These are phyloP conservation scores for Russula sp. DNA, from an alignment of 768 basidiomycete species.

Conservation along the genomic window DNA sequence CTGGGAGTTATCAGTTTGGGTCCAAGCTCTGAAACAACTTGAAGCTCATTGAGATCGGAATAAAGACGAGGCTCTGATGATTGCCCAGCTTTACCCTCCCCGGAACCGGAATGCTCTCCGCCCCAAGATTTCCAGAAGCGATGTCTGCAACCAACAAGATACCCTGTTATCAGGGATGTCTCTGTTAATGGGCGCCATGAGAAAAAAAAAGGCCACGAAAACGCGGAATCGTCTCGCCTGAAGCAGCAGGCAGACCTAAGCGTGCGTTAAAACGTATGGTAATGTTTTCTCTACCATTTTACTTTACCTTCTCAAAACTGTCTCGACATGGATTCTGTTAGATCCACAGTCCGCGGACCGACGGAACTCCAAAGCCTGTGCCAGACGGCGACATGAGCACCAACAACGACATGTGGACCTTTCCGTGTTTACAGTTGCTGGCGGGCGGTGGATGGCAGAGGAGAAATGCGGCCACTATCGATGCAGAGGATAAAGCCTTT, in stretches of 20 bases:
- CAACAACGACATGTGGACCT: slow-evolving; percentile 29
- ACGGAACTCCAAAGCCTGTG: not conserved
- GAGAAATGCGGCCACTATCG: slow-evolving; percentile 32
- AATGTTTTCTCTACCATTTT: not conserved
- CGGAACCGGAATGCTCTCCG: not conserved
- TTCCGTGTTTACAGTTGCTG: slow-evolving; percentile 34
- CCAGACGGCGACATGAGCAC: slow-evolving; percentile 8
- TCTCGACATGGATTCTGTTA: not conserved
- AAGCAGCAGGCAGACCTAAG: not conserved
- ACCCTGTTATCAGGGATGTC: slow-evolving; percentile 11
- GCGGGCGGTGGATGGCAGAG: slow-evolving; percentile 32
- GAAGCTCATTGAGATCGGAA: not conserved
- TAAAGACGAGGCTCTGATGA: not conserved
- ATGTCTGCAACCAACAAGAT: not conserved
- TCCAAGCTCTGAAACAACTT: not conserved
- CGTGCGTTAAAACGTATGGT: not conserved
- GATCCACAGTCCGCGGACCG: not conserved
- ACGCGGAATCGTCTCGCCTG: not conserved
- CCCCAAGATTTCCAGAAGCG: not conserved
- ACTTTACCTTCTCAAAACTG: not conserved
- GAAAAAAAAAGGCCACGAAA: not conserved
- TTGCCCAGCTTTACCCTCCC: not conserved
- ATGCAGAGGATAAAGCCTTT: slow-evolving; percentile 35
- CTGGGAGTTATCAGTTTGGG: not conserved
- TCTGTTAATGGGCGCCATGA: not conserved